Base-by-base conservation (phyloP, 1,139 yeast genomes). In the Debaryomycetaceae sp. region DNA sequence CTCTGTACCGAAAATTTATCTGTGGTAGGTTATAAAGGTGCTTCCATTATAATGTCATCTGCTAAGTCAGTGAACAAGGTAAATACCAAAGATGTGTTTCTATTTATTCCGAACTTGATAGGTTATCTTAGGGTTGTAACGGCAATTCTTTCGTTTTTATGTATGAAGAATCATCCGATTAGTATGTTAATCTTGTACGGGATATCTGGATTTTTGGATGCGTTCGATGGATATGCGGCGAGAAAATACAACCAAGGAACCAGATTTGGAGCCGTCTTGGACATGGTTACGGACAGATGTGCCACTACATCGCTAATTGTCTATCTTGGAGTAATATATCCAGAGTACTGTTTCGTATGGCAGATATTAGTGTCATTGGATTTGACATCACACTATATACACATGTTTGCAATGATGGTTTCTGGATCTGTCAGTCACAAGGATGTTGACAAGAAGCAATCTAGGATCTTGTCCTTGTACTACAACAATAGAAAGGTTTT, bases 271-370 rank as follows among this genome's bases (percentile, higher is more conserved):
- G 98, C 99, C 11, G 96, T 95, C 22, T 76, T 95, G 57, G 99
- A 95, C 67, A 95, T 95, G 99, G 98, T 95, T 34, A 93, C 99
- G 27, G 99, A 95, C 62, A 78, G 99, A 61, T 93, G 98, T 63
- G 93, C 99, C 24, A 95, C 99, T 0, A 81, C 96, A 11, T 87
- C 96, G 22, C 76, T 95, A 58, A 83, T 90, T 55, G 90, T 96
- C 62, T 93, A 81, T 65, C 75, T 95, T 49, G 81, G 95, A 55
- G 83, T 87, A 38, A 75, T 87, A 43, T 91, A 88, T 60, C 98
- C 98, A 7, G 48, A 58, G 17, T 78, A 63, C 59, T 73, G 74
- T 45, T 67, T 87, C 14, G 58, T 84, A n/a, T 91, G 95, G 84
- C 99, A 95, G 69, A 59, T 87, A 31, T 73, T 93, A 57, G 83